Base-by-base conservation (phyloP, 2,329 filamentous ascomycete species). In the Incumbomyces delicatus region DNA sequence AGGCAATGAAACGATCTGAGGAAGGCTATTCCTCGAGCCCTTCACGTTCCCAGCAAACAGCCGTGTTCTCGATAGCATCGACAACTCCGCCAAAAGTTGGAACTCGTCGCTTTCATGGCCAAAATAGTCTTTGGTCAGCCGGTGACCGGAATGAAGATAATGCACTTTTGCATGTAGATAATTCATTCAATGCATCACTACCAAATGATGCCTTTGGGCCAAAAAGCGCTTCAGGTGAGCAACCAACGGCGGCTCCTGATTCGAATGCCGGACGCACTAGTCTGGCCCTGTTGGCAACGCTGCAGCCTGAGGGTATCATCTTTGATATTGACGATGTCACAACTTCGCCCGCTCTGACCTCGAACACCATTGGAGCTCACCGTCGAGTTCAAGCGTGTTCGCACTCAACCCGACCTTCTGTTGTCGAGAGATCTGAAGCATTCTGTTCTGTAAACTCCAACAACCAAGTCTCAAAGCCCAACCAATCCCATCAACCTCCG, bases 131-230 rank as follows among this genome's bases (percentile, higher is more conserved):
- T 1, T 94, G 87, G 87, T 71, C 73, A 48, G 81, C 80, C 33
- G 81, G 80, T 4, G 77, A 84, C 18, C 74, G 86, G 53, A 80
- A 86, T 57, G 66, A 67, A 0, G 74, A 80, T 17, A 83, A 84
- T 1, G 73, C 77, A 12, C 61, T 89, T 2, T 69, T 85, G 42
- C 75, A 81, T 44, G 61, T 79, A 11, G 77, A 83, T 52, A 77
- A 86, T 46, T 62, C 84, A 14, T 68, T 70, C 4, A 67, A 75
- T 17, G 70, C 71, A 2, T 64, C 69, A 18, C 47, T 52, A 20
- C 43, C 51, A 14, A 46, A 43, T 14, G 60, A 47, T 47, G 60
- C 31, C 7, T 49, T 57, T 41, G 45, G 50, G 5, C 53, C 55
- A 4, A 55, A 56, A 39, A 53, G 56, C 34, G 54, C 44, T 3